Conservation (phyloP, 441 rosid genomes). For the Cnidoscolus chayamansa region DNA sequence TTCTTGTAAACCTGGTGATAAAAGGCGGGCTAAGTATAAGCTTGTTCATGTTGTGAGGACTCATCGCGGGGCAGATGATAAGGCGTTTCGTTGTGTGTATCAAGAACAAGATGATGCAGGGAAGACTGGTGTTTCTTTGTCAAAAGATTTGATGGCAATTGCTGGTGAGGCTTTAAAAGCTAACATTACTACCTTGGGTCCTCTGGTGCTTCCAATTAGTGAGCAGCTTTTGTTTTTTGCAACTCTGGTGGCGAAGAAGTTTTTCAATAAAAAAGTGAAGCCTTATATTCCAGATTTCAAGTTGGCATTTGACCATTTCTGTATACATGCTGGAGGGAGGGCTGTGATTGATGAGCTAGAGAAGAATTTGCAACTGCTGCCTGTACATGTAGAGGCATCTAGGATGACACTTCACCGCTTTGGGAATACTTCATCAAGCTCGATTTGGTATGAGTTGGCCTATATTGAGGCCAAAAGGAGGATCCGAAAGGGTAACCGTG, state of each 20-base stretch:
- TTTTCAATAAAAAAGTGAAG: slow-evolving; percentile 45
- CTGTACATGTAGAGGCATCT: slow-evolving; percentile 66
- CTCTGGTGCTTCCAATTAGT: slow-evolving; percentile 63
- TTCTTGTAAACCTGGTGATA: slow-evolving; percentile 51
- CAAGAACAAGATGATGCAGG: slow-evolving; percentile 66
- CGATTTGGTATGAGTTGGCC: slow-evolving; percentile 74
- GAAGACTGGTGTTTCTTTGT: slow-evolving; percentile 58
- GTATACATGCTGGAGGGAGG: slow-evolving; percentile 73
- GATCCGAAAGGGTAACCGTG: slow-evolving; percentile 49
- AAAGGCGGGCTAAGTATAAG: slow-evolving; percentile 54
- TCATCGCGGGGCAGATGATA: slow-evolving; percentile 67
- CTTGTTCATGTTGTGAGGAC: slow-evolving; percentile 68
- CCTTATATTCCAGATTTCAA: slow-evolving; percentile 74
- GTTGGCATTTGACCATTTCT: slow-evolving; percentile 72
- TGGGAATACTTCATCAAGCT: slow-evolving; percentile 75
- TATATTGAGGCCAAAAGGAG: slow-evolving; percentile 61
- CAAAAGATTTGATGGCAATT: slow-evolving; percentile 73
- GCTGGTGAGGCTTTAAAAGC: slow-evolving; percentile 68
- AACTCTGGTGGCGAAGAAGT: slow-evolving; percentile 50
- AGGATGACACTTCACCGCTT: slow-evolving; percentile 73
- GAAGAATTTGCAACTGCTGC: slow-evolving; percentile 63
- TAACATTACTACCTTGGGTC: slow-evolving; percentile 67
- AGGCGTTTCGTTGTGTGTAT: slow-evolving; percentile 61
- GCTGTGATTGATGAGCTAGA: slow-evolving; percentile 78
- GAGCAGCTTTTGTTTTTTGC: slow-evolving; percentile 70